Conservation (phyloP, 2,329 filamentous ascomycete genomes). For the Davidsoniella australis region DNA sequence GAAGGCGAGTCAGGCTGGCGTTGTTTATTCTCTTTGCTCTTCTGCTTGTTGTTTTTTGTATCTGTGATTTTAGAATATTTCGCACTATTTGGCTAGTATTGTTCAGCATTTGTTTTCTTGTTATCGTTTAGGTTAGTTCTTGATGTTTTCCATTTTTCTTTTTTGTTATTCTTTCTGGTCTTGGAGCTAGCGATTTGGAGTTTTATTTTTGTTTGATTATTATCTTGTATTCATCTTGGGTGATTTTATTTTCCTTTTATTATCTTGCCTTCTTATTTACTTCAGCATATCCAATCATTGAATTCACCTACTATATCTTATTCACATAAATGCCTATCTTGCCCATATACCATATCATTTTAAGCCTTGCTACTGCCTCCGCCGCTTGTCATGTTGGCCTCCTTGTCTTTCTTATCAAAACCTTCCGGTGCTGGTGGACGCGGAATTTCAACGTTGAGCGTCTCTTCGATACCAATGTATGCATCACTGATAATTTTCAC, state of each 20-base stretch:
- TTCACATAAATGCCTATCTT: too few relatives aligned
- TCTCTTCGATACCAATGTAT: constrained; percentile 58
- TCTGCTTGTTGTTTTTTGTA: too few relatives aligned
- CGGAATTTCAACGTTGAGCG: constrained; percentile 35
- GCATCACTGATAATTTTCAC: constrained; percentile 71
- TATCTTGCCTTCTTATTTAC: constrained; percentile 10
- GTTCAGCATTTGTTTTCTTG: background rate
- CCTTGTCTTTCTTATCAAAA: constrained; percentile 5
- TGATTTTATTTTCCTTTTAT: background rate
- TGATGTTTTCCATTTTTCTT: background rate
- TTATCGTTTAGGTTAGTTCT: background rate
- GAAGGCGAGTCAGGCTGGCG: too few relatives aligned
- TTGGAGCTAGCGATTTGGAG: too few relatives aligned
- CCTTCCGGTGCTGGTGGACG: constrained; percentile 22
- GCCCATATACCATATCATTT: too few relatives aligned
- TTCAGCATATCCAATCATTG: background rate
- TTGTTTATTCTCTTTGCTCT: too few relatives aligned
- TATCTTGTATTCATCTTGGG: background rate
- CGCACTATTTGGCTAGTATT: background rate
- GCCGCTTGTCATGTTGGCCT: too few relatives aligned
- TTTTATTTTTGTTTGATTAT: background rate
- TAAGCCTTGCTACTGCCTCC: too few relatives aligned
- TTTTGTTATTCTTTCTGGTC: constrained; percentile 1
- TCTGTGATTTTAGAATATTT: too few relatives aligned
- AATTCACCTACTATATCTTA: too few relatives aligned